Evolutionary conservation across 2,329 filamentous ascomycete species (phyloP).

Genomic region (Alternaria alternata): DNA sequence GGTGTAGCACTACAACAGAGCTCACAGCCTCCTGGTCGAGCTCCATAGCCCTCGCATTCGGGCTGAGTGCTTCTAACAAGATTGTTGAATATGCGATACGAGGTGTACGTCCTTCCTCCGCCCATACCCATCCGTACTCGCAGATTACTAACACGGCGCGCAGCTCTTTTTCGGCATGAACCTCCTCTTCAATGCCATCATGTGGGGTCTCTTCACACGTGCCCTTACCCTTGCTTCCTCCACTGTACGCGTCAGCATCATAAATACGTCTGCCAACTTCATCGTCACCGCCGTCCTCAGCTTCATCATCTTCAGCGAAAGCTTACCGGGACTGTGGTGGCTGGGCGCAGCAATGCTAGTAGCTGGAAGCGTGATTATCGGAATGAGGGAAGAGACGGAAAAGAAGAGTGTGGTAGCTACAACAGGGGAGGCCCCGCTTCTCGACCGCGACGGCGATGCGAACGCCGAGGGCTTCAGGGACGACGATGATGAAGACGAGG

Average conservation of each 20-base stretch:
- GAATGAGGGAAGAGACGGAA: conserved; percentile 68
- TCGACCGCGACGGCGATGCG: conserved; percentile 25
- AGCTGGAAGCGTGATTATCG: conserved; percentile 80
- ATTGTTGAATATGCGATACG: conserved; percentile 61
- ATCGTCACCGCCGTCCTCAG: conserved; percentile 78
- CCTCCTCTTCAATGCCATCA: conserved; percentile 77
- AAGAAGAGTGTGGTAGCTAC: conserved; percentile 41
- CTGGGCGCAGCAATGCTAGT: conserved; percentile 75
- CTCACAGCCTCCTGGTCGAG: conserved; percentile 64
- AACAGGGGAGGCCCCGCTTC: conserved; percentile 31
- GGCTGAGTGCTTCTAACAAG: conserved; percentile 56
- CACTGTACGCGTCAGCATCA: conserved; percentile 80
- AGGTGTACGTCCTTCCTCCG: conserved; percentile 54
- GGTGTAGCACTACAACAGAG: conserved; percentile 65
- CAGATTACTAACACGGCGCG: conserved; percentile 1
- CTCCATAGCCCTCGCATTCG: conserved; percentile 58
- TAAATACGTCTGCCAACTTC: conserved; percentile 85
- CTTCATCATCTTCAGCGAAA: conserved; percentile 73
- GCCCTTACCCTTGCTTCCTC: conserved; percentile 77
- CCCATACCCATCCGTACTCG: conserved; percentile 7
- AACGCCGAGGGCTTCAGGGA: conserved; percentile 48
- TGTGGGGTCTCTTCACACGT: conserved; percentile 85
- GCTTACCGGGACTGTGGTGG: conserved; percentile 78
- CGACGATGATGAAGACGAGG: conserved; percentile 25
- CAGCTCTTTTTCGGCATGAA: conserved; percentile 80